Evolutionary conservation across 2,329 filamentous ascomycete genomes (phyloP).

Genomic region (Leptographium procerum): DNA sequence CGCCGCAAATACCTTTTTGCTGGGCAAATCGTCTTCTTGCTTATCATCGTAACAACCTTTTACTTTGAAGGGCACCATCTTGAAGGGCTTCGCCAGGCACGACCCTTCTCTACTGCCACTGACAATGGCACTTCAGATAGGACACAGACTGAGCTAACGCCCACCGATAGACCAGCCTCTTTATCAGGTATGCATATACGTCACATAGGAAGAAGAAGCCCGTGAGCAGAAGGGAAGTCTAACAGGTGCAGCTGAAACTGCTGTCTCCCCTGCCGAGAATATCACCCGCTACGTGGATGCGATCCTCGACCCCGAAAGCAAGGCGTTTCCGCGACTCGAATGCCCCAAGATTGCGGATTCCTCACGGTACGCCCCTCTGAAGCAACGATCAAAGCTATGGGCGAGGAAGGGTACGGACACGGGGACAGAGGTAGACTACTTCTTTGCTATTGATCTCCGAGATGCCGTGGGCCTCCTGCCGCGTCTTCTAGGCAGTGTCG

Average conservation of each 20-base stretch:
- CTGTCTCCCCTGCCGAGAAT: neutral
- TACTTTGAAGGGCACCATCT: constrained; percentile 9
- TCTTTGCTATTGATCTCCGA: constrained; percentile 42
- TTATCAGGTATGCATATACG: neutral
- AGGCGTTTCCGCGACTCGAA: constrained; percentile 8
- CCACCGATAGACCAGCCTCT: neutral
- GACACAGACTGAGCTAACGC: neutral
- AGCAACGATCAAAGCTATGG: neutral
- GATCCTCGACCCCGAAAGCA: constrained; percentile 10
- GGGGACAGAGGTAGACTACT: constrained; percentile 22
- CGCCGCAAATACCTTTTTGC: constrained; percentile 4
- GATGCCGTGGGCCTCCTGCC: constrained; percentile 33
- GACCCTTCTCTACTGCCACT: neutral
- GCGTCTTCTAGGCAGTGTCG: constrained; percentile 37
- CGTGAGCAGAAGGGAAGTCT: neutral
- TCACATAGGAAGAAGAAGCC: neutral
- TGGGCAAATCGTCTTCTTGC: constrained; percentile 6
- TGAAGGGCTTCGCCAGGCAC: neutral
- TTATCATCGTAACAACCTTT: constrained; percentile 7
- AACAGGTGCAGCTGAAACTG: neutral
- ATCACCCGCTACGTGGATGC: constrained; percentile 10
- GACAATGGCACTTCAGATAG: neutral
- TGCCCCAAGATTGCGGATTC: constrained; percentile 3
- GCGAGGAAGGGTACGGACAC: neutral
- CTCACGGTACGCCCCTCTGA: constrained; percentile 8